A percentile compares a stretch with the other conserved stretches of the same genome.
phyloP scores from a whole-genome alignment of 2,329 filamentous ascomycete genomes.

The Neonectria coccinea region DNA sequence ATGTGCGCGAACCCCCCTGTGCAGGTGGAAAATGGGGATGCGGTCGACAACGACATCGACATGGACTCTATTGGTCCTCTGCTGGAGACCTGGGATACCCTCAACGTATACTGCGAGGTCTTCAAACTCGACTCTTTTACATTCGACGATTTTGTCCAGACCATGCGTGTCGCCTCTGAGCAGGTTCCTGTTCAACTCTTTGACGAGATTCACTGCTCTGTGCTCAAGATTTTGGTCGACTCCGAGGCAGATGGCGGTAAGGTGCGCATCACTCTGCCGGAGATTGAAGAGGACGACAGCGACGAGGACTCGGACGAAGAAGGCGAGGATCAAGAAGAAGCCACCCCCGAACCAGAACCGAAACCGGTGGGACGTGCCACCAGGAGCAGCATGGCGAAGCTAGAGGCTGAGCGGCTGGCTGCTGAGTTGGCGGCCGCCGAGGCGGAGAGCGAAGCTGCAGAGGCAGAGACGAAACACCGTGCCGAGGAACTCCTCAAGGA shows the following conservation, averaged over 20 bases:
- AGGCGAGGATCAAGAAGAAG: slow-evolving; percentile 64
- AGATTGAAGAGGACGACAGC: slow-evolving; percentile 77
- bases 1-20: slow-evolving; percentile 74
- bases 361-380: slow-evolving; percentile 79
- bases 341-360: slow-evolving; percentile 77
- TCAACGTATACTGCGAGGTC: slow-evolving; percentile 98
- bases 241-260: slow-evolving; percentile 81
- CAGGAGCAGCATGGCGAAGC: slow-evolving; percentile 85
- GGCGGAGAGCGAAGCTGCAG: slow-evolving; percentile 58
- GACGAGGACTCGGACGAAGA: slow-evolving; percentile 73
- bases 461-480: slow-evolving; percentile 69
- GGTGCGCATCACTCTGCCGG: slow-evolving; percentile 81
- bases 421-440: slow-evolving; percentile 69
- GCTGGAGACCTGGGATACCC: slow-evolving; percentile 93
- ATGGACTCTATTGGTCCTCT: slow-evolving; percentile 89
- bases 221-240: slow-evolving; percentile 87
- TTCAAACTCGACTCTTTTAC: slow-evolving; percentile 97
- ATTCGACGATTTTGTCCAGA: slow-evolving; percentile 94
- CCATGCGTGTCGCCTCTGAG: slow-evolving; percentile 81
- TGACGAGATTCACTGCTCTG: slow-evolving; percentile 90
- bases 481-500: slow-evolving; percentile 80
- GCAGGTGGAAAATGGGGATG: slow-evolving; percentile 54
- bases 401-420: slow-evolving; percentile 77
- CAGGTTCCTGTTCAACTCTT: slow-evolving; percentile 85
- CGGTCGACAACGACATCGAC: slow-evolving; percentile 65